Percentiles rank a stretch among this genome's conserved stretches.
Evolutionary conservation across 306 rosid species (phyloP).

Genomic region (Rosa persica): DNA sequence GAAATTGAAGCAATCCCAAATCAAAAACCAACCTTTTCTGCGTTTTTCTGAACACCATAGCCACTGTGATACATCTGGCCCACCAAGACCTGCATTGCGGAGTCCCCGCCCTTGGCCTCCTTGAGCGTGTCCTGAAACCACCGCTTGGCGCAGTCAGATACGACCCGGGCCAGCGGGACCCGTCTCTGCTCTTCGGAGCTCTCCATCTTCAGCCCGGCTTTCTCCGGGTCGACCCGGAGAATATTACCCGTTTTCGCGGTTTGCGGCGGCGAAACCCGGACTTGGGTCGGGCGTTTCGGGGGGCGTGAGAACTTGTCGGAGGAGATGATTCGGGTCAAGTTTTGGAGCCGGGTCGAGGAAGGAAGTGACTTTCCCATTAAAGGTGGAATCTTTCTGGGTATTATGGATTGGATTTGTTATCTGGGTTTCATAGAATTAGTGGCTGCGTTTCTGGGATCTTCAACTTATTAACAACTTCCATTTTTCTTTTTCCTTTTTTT

Average conservation of each 20-base stretch:
- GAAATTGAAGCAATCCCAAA: background rate
- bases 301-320: slow-evolving; percentile 35
- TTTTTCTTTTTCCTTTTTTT: background rate
- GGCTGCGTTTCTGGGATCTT: background rate
- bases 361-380: slow-evolving; percentile 70
- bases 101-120: slow-evolving; percentile 75
- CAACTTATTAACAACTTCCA: background rate
- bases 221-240: slow-evolving; percentile 36
- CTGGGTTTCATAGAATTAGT: background rate
- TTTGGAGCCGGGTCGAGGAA: slow-evolving; percentile 44
- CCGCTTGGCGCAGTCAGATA: slow-evolving; percentile 68
- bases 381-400: background rate
- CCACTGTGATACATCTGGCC: slow-evolving; percentile 78
- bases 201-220: slow-evolving; percentile 34
- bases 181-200: slow-evolving; percentile 36
- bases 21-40: slow-evolving; percentile 44
- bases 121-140: slow-evolving; percentile 85
- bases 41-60: slow-evolving; percentile 67
- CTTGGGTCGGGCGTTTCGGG: slow-evolving; percentile 28
- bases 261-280: slow-evolving; percentile 38
- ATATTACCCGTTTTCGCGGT: slow-evolving; percentile 16
- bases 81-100: slow-evolving; percentile 64
- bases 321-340: slow-evolving; percentile 48
- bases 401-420: background rate
- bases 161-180: slow-evolving; percentile 61